Evolutionary conservation across 73 alveolate species (phyloP).

Genomic region (Urostyla sp.): DNA sequence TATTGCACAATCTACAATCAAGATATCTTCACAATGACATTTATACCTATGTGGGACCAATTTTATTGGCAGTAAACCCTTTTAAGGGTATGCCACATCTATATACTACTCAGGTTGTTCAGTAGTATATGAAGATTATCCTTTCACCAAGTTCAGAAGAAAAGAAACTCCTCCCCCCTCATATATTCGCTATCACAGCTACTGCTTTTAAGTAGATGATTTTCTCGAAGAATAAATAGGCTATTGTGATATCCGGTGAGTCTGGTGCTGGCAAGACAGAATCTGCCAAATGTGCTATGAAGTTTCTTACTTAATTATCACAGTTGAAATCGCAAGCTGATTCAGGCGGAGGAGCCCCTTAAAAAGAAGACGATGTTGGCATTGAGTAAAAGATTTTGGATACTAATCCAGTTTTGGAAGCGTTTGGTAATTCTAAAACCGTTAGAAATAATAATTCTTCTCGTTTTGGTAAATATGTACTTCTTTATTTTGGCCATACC

Average conservation of each 20-base stretch:
- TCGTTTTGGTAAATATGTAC: slow-evolving; percentile 98
- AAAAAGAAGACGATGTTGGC: slow-evolving; percentile 33
- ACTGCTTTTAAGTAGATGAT: slow-evolving; percentile 84
- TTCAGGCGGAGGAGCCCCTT: background rate
- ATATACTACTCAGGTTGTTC: slow-evolving; percentile 67
- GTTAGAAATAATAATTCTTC: slow-evolving; percentile 93
- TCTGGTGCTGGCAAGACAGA: slow-evolving; percentile 99
- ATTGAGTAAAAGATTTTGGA: slow-evolving; percentile 91
- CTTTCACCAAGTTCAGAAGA: slow-evolving; percentile 43
- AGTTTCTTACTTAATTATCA: slow-evolving; percentile 80
- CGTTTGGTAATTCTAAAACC: slow-evolving; percentile 98
- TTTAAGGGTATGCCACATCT: slow-evolving; percentile 86
- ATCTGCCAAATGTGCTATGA: slow-evolving; percentile 96
- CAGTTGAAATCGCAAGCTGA: slow-evolving; percentile 12
- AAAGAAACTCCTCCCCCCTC: slow-evolving; percentile 84
- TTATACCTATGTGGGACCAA: slow-evolving; percentile 97
- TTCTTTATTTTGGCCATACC: slow-evolving; percentile 82
- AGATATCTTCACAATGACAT: slow-evolving; percentile 87
- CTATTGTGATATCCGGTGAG: slow-evolving; percentile 98
- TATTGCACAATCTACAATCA: slow-evolving; percentile 82
- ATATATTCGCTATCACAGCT: slow-evolving; percentile 91
- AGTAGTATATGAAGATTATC: slow-evolving; percentile 37
- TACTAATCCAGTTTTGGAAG: slow-evolving; percentile 94
- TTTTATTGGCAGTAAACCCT: slow-evolving; percentile 94
- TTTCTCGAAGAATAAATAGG: slow-evolving; percentile 86